These are phyloP conservation scores for Trichoderma sp. DNA, from an alignment of 2,329 filamentous ascomycete species.

Conservation along the genomic window DNA sequence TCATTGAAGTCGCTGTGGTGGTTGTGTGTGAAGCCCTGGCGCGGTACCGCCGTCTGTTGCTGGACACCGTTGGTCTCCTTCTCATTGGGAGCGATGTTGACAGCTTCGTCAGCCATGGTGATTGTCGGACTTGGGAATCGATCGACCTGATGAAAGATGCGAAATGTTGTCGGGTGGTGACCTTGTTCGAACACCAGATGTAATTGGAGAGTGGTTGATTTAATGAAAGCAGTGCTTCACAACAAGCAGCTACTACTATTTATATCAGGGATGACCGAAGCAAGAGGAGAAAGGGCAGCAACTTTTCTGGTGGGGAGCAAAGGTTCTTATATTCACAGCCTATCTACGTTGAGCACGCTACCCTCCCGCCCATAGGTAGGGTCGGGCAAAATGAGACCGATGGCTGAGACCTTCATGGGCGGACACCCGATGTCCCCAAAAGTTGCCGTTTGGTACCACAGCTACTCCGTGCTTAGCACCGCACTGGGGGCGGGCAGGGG, in stretches of 20 bases:
- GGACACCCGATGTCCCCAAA: constrained; percentile 9
- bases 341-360: not conserved
- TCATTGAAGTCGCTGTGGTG: constrained; percentile 29
- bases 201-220: not conserved
- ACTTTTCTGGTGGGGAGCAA: not conserved
- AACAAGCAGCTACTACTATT: not conserved
- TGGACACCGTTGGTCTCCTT: constrained; percentile 16
- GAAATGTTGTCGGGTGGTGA: not conserved
- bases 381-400: constrained; percentile 19
- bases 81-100: constrained; percentile 16
- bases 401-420: constrained; percentile 12
- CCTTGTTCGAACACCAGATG: not conserved
- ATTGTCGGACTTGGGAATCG: constrained; percentile 9
- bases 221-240: constrained; percentile 1
- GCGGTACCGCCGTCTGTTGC: constrained; percentile 6
- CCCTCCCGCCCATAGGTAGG: not conserved
- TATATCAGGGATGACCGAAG: constrained; percentile 1
- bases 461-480: constrained; percentile 8
- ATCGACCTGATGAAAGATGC: not conserved
- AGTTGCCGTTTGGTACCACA: not conserved
- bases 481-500: constrained; percentile 4
- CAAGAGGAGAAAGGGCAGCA: not conserved
- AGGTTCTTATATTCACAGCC: constrained; percentile 10
- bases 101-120: constrained; percentile 16
- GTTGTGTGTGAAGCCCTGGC: constrained; percentile 19